Conservation (phyloP, 2,329 filamentous ascomycete species). For the Cordyceps fumosorosea region DNA sequence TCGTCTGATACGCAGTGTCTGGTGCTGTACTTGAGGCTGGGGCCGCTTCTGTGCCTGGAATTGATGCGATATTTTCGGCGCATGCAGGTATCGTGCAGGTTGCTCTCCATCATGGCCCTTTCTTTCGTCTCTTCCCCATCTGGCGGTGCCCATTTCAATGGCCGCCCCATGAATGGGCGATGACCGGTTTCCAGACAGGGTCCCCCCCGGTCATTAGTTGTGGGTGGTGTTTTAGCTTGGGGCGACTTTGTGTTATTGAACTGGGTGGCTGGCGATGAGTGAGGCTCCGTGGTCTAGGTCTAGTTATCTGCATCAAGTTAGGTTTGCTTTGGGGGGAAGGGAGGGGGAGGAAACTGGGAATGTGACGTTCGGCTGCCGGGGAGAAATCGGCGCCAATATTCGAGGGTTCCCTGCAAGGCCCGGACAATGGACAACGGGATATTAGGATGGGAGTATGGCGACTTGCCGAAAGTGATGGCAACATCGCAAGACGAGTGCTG, state of each 20-base stretch:
- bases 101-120: background rate
- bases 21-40: background rate
- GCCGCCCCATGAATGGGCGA: background rate
- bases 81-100: background rate
- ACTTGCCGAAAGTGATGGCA: too few relatives aligned
- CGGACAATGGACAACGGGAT: too few relatives aligned
- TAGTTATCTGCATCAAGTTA: background rate
- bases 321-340: too few relatives aligned
- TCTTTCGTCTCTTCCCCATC: too few relatives aligned
- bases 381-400: conserved; percentile 6
- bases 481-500: background rate
- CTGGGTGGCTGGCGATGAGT: background rate
- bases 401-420: background rate
- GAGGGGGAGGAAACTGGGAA: background rate
- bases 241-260: background rate
- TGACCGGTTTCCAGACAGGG: background rate
- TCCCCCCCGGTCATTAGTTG: background rate
- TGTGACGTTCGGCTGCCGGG: conserved; percentile 4
- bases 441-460: background rate
- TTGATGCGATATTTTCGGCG: conserved; percentile 4
- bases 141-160: conserved; percentile 1
- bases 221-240: background rate
- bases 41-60: background rate
- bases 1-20: background rate
- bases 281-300: background rate